Evolutionary conservation across 306 rosid genomes (phyloP).

Genomic region (Lathyrus tuberosus): DNA sequence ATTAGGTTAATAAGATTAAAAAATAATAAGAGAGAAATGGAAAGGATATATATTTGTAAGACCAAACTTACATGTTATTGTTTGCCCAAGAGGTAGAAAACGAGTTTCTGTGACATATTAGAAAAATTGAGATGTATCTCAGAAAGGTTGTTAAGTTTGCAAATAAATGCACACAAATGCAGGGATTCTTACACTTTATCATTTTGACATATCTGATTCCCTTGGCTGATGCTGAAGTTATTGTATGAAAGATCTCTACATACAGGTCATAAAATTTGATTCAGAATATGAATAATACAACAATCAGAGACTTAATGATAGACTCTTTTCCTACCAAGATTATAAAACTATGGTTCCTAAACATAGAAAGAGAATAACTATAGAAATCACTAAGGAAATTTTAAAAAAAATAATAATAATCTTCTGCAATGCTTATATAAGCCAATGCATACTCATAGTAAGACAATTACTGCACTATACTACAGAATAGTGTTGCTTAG

Average conservation of each 20-base stretch:
- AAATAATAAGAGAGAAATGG: neutral
- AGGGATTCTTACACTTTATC: conserved; percentile 51
- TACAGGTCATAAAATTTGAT: conserved; percentile 34
- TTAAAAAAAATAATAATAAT: too few species aligned
- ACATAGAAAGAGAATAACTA: too few species aligned
- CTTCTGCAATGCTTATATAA: too few species aligned
- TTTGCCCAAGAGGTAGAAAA: conserved; percentile 34
- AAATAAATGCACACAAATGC: conserved; percentile 1
- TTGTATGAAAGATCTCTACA: conserved; percentile 75
- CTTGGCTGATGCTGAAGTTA: conserved; percentile 42
- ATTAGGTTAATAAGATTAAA: neutral
- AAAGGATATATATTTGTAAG: too few species aligned
- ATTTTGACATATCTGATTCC: conserved; percentile 36
- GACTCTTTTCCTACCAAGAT: too few species aligned
- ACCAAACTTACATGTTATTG: conserved; percentile 42
- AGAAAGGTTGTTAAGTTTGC: neutral
- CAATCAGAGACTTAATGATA: neutral
- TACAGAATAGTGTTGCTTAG: too few species aligned
- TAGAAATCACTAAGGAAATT: too few species aligned
- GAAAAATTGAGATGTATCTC: conserved; percentile 26
- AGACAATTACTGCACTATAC: too few species aligned
- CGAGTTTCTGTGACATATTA: conserved; percentile 41
- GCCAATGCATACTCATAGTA: too few species aligned
- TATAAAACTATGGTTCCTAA: too few species aligned
- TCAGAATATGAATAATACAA: conserved; percentile 27